Evolutionary conservation across 2,329 filamentous ascomycete species (phyloP), one percentile per base, ranked within the genome.

Genomic region (Neofusicoccum parvum): DNA sequence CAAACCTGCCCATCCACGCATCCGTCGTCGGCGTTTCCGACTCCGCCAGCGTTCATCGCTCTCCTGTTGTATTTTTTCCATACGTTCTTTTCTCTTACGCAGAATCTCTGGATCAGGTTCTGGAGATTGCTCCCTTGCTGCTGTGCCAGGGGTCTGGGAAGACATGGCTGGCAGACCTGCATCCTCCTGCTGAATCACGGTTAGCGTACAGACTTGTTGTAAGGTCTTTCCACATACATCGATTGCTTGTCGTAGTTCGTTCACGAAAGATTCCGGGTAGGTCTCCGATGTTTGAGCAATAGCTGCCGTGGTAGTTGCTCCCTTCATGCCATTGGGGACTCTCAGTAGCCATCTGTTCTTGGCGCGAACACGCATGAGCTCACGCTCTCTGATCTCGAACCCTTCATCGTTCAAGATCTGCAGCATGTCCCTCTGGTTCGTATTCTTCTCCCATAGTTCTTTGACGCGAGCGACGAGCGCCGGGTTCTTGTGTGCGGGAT

Each of bases 371-470:
- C 89, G 85, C 80, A 89, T 87, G 63, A 94, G 77, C 74, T 92
- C 89, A 10, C 89, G 83, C 69, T 90, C 84, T 69, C 88, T 91
- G 72, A 94, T 88, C 27, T 88, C 81, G 72, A 88, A 92, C 14
- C 92, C 92, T 73, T 94, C 90, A 20, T 87, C 84, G 69, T 87
- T 87, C 66, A 95, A 81, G 34, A 87, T 85, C 32, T 84, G 81
- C 65, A 93, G 81, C 87, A 95, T 65, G 50, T 54, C 89, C 67
- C 85, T 85, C 75, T 93, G 90, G 17, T 81, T 84, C 14, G 87
- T 83, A 72, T 94, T 95, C 70, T 81, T 82, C 74, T 92, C 88
- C 92, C 92, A 95, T 71, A 95, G 82, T 78, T 94, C 86, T 73
- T 88, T 88, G 67, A 94, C 85, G 36, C 92, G 87, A 17, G 84